Conservation (phyloP, 2,329 filamentous ascomycete species). For the Aspergillaceae sp. region DNA sequence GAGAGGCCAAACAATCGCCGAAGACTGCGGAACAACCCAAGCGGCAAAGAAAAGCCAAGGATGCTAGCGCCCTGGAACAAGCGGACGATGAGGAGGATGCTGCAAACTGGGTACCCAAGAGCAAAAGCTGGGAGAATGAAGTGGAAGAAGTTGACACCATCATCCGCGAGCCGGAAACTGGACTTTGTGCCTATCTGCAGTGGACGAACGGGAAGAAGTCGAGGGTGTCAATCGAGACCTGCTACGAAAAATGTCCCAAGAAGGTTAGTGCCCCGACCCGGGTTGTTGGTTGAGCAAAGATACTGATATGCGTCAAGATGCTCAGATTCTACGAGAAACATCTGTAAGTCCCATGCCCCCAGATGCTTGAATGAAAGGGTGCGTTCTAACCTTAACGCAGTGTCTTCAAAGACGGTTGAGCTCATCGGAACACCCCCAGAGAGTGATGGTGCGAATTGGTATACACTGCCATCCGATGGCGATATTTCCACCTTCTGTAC, state of each 20-base stretch:
- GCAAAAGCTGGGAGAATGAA: conserved; percentile 37
- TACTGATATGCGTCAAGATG: conserved; percentile 29
- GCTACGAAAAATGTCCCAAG: conserved; percentile 37
- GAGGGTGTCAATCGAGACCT: conserved; percentile 32
- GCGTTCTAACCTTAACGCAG: conserved; percentile 16
- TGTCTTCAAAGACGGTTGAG: conserved; percentile 28
- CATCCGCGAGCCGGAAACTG: conserved; percentile 26
- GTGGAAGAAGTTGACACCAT: conserved; percentile 37
- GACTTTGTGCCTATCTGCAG: conserved; percentile 32
- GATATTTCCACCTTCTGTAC: no score
- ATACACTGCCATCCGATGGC: no score
- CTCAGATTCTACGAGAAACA: conserved; percentile 43
- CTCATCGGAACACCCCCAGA: background rate
- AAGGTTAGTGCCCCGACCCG: conserved; percentile 21
- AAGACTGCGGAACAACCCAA: conserved; percentile 16
- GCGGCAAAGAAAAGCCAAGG: conserved; percentile 20
- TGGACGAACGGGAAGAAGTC: conserved; percentile 40
- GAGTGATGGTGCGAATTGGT: background rate
- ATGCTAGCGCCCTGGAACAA: conserved; percentile 8
- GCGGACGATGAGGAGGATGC: conserved; percentile 13
- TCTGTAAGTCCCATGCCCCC: conserved; percentile 27
- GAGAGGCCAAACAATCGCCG: conserved; percentile 17
- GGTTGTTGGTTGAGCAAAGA: background rate
- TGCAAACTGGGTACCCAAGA: conserved; percentile 31
- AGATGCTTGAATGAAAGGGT: background rate